Conservation (phyloP, 2,329 filamentous ascomycete species). For the Talaromyces sp. region DNA sequence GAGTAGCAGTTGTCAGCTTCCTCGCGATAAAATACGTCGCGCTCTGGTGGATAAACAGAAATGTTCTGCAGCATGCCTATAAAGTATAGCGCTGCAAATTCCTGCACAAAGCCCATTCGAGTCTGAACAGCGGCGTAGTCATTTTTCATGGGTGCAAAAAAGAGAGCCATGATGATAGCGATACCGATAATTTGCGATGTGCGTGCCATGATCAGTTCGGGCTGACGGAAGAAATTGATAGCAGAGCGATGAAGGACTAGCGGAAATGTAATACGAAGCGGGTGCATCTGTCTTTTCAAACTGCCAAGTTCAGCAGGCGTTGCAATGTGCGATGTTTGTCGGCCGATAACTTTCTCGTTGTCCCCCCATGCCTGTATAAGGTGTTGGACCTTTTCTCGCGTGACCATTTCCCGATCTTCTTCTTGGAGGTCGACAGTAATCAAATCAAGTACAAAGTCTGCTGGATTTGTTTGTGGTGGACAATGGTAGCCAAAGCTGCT, state of each 20-base stretch:
- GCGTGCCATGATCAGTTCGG: slow-evolving; percentile 57
- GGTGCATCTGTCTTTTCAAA: slow-evolving; percentile 57
- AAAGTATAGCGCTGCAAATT: slow-evolving; percentile 54
- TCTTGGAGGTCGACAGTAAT: slow-evolving; percentile 71
- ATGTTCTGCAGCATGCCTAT: slow-evolving; percentile 68
- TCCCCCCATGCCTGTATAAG: slow-evolving; percentile 56
- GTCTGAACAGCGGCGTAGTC: slow-evolving; percentile 68
- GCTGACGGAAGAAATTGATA: slow-evolving; percentile 65
- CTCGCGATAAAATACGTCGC: slow-evolving; percentile 72
- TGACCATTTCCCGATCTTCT: slow-evolving; percentile 55
- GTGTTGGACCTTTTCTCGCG: slow-evolving; percentile 54
- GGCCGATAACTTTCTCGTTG: slow-evolving; percentile 14
- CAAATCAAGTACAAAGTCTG: slow-evolving; percentile 70
- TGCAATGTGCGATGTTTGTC: slow-evolving; percentile 44
- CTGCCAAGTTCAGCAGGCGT: slow-evolving; percentile 68
- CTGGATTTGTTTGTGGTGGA: slow-evolving; percentile 65
- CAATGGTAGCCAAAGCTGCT: slow-evolving; percentile 55
- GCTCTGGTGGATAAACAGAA: slow-evolving; percentile 64
- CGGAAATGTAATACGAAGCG: slow-evolving; percentile 59
- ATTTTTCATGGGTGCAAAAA: slow-evolving; percentile 65
- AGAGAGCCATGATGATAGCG: slow-evolving; percentile 57
- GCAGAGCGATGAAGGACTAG: slow-evolving; percentile 61
- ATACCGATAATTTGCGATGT: slow-evolving; percentile 63
- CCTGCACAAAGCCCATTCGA: slow-evolving; percentile 66
- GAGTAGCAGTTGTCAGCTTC: slow-evolving; percentile 68